Evolutionary conservation across 169 alveolate species (phyloP).

Genomic region (Blepharisma undulans): DNA sequence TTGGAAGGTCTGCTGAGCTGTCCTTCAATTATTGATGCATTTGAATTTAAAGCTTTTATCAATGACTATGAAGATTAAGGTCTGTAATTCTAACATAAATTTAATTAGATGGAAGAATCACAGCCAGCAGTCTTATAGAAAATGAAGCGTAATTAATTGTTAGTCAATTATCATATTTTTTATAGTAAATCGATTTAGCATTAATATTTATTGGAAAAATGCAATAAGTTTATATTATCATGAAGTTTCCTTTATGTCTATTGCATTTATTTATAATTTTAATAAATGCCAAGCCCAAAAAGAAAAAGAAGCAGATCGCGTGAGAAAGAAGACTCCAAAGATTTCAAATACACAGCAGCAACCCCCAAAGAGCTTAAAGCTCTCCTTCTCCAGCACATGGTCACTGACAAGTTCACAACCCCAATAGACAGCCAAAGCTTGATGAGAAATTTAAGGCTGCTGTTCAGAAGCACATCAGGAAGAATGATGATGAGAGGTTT

Average conservation of each 20-base stretch:
- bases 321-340: neutral
- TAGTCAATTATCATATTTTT: neutral
- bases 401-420: neutral
- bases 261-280: too few species aligned
- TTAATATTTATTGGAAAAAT: too few species aligned
- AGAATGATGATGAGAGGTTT: slow-evolving; percentile 19
- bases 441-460: neutral
- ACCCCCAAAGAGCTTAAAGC: slow-evolving; percentile 11
- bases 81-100: neutral
- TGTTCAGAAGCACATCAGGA: neutral
- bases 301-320: slow-evolving; percentile 8
- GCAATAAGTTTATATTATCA: too few species aligned
- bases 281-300: slow-evolving; percentile 20
- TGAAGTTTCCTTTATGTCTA: too few species aligned
- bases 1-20: neutral
- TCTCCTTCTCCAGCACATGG: slow-evolving; percentile 22
- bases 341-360: slow-evolving; percentile 20
- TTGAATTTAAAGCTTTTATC: slow-evolving; percentile 1
- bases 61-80: neutral
- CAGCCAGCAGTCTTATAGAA: neutral
- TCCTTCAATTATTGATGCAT: slow-evolving; percentile 26
- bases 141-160: neutral
- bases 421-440: neutral
- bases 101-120: neutral
- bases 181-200: too few species aligned